These are phyloP conservation scores for Fusarium kyushuense DNA, from an alignment of 2,329 filamentous ascomycete genomes.

Conservation along the genomic window DNA sequence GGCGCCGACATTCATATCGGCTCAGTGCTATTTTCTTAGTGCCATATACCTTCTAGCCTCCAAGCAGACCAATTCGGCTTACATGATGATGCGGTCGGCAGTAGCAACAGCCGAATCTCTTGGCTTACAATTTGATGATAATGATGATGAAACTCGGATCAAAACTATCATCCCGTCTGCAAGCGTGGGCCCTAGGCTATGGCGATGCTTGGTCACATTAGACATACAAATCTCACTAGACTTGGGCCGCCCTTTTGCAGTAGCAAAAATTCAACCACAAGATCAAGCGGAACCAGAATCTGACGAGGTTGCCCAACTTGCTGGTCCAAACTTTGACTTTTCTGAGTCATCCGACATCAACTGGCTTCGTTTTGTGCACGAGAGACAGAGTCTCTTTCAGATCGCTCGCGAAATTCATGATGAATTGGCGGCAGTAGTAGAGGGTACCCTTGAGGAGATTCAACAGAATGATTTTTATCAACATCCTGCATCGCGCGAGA, in stretches of 20 bases:
- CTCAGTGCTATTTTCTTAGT: constrained; percentile 62
- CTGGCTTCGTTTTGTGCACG: constrained; percentile 42
- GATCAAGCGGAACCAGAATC: constrained; percentile 8
- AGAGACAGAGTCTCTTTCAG: constrained; percentile 34
- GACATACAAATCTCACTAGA: constrained; percentile 38
- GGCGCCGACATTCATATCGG: constrained; percentile 57
- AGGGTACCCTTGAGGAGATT: constrained; percentile 31
- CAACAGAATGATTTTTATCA: constrained; percentile 41
- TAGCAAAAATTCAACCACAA: background rate
- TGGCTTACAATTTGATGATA: constrained; percentile 28
- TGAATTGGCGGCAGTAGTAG: constrained; percentile 32
- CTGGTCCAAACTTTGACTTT: constrained; percentile 38
- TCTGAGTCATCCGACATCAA: constrained; percentile 22
- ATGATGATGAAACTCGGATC: background rate
- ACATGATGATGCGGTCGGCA: constrained; percentile 33
- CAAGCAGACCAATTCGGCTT: constrained; percentile 35
- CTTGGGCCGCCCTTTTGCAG: constrained; percentile 37
- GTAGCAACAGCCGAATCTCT: constrained; percentile 36
- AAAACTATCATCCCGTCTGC: background rate
- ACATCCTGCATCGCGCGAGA: constrained; percentile 43
- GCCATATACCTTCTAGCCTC: constrained; percentile 56
- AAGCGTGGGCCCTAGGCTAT: constrained; percentile 17
- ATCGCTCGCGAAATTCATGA: constrained; percentile 35
- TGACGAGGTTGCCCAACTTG: constrained; percentile 21
- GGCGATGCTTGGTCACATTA: constrained; percentile 39